Evolutionary conservation across 768 basidiomycete species (phyloP).

Genomic region (Lentinula detonsa): DNA sequence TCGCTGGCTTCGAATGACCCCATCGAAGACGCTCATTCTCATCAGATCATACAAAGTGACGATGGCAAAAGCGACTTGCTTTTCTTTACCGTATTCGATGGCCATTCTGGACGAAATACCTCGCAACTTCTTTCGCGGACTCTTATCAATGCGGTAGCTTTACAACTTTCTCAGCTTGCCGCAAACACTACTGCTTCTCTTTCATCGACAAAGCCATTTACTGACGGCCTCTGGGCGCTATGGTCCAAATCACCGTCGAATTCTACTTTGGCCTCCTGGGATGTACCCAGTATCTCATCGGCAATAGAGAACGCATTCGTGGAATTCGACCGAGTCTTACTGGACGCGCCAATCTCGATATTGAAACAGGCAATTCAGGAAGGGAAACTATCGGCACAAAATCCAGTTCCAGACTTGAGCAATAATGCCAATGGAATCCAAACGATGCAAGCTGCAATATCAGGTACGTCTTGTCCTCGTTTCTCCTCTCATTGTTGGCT

Average conservation of each 20-base stretch:
- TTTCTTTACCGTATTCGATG: slow-evolving; percentile 89
- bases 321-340: slow-evolving; percentile 79
- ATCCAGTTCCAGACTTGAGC: slow-evolving; percentile 59
- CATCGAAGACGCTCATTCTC: slow-evolving; percentile 83
- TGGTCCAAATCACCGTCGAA: slow-evolving; percentile 17
- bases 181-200: slow-evolving; percentile 27
- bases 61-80: slow-evolving; percentile 68
- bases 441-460: slow-evolving; percentile 78
- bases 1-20: slow-evolving; percentile 82
- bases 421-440: slow-evolving; percentile 65
- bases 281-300: slow-evolving; percentile 32
- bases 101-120: slow-evolving; percentile 82
- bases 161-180: slow-evolving; percentile 61
- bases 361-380: slow-evolving; percentile 31
- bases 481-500: slow-evolving; percentile 7
- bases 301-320: slow-evolving; percentile 77
- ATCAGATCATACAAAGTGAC: slow-evolving; percentile 62
- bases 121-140: slow-evolving; percentile 77
- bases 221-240: slow-evolving; percentile 6
- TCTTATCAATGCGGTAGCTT: slow-evolving; percentile 77
- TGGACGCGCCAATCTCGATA: slow-evolving; percentile 70
- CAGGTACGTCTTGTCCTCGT: slow-evolving; percentile 36
- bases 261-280: slow-evolving; percentile 16
- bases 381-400: slow-evolving; percentile 28
- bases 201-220: slow-evolving; percentile 14